Evolutionary conservation across 768 basidiomycete species (phyloP).

Genomic region (Pulveroboletus frians): DNA sequence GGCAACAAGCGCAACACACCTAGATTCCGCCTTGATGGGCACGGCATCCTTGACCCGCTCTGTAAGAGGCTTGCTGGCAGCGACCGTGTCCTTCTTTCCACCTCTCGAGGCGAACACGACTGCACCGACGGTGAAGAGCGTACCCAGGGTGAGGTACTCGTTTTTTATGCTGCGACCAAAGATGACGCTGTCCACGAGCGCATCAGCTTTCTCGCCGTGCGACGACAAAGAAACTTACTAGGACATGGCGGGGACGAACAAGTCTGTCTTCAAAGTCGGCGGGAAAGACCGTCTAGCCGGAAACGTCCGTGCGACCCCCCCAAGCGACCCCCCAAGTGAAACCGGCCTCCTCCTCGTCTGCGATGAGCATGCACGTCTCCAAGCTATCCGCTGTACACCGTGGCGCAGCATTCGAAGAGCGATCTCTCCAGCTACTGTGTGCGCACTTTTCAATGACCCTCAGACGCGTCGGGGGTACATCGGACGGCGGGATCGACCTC

Average conservation of each 20-base stretch:
- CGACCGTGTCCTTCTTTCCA: constrained; percentile 44
- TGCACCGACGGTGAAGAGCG: constrained; percentile 54
- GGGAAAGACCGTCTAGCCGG: constrained; percentile 10
- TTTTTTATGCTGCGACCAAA: constrained; percentile 77
- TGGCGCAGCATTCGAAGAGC: constrained; percentile 71
- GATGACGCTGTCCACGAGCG: constrained; percentile 48
- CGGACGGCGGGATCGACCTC: constrained; percentile 88
- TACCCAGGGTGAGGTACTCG: constrained; percentile 72
- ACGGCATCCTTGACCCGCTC: constrained; percentile 61
- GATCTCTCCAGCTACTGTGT: constrained; percentile 57
- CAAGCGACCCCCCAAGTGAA: constrained; percentile 7
- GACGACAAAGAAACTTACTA: constrained; percentile 32
- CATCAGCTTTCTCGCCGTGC: constrained; percentile 4
- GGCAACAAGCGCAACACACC: constrained; percentile 41
- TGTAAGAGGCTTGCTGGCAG: constrained; percentile 39
- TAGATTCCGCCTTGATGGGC: constrained; percentile 60
- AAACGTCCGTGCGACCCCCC: constrained; percentile 23
- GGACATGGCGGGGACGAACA: constrained; percentile 35
- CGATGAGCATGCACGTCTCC: background rate
- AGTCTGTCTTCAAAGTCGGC: background rate
- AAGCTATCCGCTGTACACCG: constrained; percentile 53
- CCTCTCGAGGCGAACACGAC: constrained; percentile 52
- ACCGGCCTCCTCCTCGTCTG: background rate
- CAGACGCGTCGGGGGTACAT: constrained; percentile 71
- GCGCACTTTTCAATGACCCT: constrained; percentile 75